Evolutionary conservation across 306 rosid genomes (phyloP).

Genomic region (Cajanus cajan): DNA sequence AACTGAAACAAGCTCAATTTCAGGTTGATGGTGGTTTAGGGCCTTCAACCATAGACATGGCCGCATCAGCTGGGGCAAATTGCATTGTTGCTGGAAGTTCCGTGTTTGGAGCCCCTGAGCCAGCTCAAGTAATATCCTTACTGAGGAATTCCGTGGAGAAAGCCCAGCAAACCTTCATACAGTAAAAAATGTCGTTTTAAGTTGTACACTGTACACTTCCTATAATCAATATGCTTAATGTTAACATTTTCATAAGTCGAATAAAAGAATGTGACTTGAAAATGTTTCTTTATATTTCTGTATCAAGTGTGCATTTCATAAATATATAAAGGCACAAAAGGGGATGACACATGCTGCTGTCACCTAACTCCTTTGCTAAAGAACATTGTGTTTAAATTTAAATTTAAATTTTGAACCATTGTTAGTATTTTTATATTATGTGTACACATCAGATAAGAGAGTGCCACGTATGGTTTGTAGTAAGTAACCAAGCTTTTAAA

Average conservation of each 20-base stretch:
- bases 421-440: background rate
- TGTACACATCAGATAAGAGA: background rate
- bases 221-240: background rate
- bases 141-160: conserved; percentile 63
- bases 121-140: conserved; percentile 72
- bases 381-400: background rate
- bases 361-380: conserved; percentile 12
- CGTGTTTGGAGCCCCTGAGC: conserved; percentile 89
- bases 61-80: conserved; percentile 89
- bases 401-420: background rate
- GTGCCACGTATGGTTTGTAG: background rate
- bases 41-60: conserved; percentile 78
- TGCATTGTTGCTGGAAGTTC: conserved; percentile 99
- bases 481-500: background rate
- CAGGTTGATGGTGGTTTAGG: conserved; percentile 98
- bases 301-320: conserved; percentile 14
- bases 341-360: background rate
- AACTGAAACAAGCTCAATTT: conserved; percentile 17
- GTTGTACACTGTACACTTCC: background rate
- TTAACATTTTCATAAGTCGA: conserved; percentile 2
- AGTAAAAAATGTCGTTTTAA: conserved; percentile 1
- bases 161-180: conserved; percentile 46
- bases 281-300: background rate
- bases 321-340: background rate
- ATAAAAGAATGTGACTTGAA: conserved; percentile 29